These are phyloP conservation scores for Panicum miliaceum DNA, from an alignment of 176 grass and related monocot genomes.

Conservation along the genomic window DNA sequence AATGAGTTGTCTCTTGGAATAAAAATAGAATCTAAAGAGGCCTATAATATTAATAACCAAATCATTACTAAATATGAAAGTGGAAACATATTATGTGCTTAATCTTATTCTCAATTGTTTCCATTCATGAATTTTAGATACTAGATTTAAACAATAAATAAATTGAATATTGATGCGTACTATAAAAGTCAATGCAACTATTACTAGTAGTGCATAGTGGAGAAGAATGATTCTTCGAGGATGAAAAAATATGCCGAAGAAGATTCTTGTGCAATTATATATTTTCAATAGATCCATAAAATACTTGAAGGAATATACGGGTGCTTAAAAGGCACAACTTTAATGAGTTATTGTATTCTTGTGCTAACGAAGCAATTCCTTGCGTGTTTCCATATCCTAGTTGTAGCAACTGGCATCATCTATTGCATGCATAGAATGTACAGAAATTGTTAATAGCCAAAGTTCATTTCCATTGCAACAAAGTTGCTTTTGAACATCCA, in stretches of 20 bases:
- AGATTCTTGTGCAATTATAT: constrained; percentile 1
- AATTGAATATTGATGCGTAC: not conserved
- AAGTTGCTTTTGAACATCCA: too few relatives aligned
- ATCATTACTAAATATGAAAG: not conserved
- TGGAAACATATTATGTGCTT: not conserved
- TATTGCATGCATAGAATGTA: too few relatives aligned
- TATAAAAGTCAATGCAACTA: not conserved
- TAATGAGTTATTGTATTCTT: not conserved
- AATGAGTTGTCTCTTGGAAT: not conserved
- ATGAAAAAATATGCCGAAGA: not conserved
- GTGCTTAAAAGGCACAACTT: not conserved
- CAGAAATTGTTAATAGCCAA: too few relatives aligned
- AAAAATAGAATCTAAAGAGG: not conserved
- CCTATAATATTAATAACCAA: not conserved
- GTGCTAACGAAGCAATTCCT: not conserved
- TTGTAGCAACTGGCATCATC: too few relatives aligned
- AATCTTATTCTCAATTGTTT: not conserved
- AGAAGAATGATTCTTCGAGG: not conserved
- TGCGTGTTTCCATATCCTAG: too few relatives aligned
- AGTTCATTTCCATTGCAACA: too few relatives aligned
- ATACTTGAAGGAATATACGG: constrained; percentile 14
- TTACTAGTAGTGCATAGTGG: not conserved
- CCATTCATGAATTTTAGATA: too few relatives aligned
- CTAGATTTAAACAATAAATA: not conserved
- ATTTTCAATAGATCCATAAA: not conserved